Evolutionary conservation across 306 rosid genomes (phyloP), one percentile per base, ranked within the genome.

Genomic region (Amphicarpaea edgeworthii): DNA sequence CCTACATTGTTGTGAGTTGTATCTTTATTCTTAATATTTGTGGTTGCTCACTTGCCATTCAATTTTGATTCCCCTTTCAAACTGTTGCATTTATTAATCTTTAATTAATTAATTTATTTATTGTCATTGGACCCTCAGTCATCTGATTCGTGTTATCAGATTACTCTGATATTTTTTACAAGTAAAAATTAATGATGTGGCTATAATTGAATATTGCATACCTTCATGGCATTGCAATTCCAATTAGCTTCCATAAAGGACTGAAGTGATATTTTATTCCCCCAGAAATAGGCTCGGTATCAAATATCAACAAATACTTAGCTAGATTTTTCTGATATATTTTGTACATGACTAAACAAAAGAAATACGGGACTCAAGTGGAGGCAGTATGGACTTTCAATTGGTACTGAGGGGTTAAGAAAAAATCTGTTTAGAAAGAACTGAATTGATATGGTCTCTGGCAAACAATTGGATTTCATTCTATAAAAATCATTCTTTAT

Each of bases 251-350:
- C 0, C 6, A 3, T 26, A 49, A 60, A 9, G 50, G 71, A 46
- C 34, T 47, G 5, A 5, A 43, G 32, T 37, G 23, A 24, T 70
- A 16, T 49, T 78, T 32, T 47, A 49, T 70, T 78, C 16, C 59
- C 55, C 19, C 32, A 6, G 43, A 68, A 30, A 14, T 58, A 69
- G 71, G 12, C 7, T 69, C 2, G 32, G 11, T 20, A 62, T 38
- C 58, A 61, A 51, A 68, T 57, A 57, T 77, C 6, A 14, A 30
- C 42, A 14, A 45, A 45, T 32, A 16, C 17, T 15, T 43, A 14
- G 70, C 42, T 68, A 66, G 58, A 26, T 76, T 76, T 70, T 54
- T 77, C 37, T 17, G 54, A 43, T 43, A 54, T n/a, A n/a, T n/a
- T n/a, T n/a, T n/a, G n/a, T n/a, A n/a, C n/a, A n/a, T n/a, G n/a